Base-by-base conservation (phyloP, 2,329 filamentous ascomycete genomes). In the Ascochyta lentis region DNA sequence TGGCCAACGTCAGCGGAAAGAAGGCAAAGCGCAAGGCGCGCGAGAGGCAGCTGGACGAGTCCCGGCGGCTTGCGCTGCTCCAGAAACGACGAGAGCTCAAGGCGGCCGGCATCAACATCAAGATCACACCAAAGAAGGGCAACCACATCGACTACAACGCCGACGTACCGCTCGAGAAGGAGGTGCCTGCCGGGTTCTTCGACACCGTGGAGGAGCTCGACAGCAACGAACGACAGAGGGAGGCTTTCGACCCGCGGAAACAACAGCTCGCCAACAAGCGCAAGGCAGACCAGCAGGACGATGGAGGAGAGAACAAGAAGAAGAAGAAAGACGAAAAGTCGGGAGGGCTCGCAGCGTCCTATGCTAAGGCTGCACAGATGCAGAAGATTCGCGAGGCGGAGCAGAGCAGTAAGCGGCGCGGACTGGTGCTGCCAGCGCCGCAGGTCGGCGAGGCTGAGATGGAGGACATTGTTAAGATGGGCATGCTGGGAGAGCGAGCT, bases 91-190 rank as follows among this genome's bases (percentile, higher is more conserved):
- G 95, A 66, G 95, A 99, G 78, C 86, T 99, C 63, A 99, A 99
- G 80, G 96, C 93, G 73, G 92, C 95, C 1, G 95, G 95, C 43
- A 98, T 99, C 78, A 99, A 99, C 76, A 92, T 98, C 80, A 99
- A 98, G 78, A 88, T 98, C 54, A 87, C 88, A 3, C 95, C 90
- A 13, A 87, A 90, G 58, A 98, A 98, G 81, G 88, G 92, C 81
- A 95, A 95, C 0, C 89, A 98, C 80, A 99, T 99, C 92, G 95
- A 99, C 77, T 99, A 99, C 81, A 99, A 99, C 77, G 95, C 95
- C 67, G 95, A 99, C 68, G 96, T 99, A 63, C 95, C 95, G 0
- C 98, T 99, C 64, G 95, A 99, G 76, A 97, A 95, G 77, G 90
- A 91, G 61, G 89, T 95, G 0, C 89, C 90, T 0, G 81, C 88